Base-by-base conservation (phyloP, 768 basidiomycete species). In the Russula ochroleuca region DNA sequence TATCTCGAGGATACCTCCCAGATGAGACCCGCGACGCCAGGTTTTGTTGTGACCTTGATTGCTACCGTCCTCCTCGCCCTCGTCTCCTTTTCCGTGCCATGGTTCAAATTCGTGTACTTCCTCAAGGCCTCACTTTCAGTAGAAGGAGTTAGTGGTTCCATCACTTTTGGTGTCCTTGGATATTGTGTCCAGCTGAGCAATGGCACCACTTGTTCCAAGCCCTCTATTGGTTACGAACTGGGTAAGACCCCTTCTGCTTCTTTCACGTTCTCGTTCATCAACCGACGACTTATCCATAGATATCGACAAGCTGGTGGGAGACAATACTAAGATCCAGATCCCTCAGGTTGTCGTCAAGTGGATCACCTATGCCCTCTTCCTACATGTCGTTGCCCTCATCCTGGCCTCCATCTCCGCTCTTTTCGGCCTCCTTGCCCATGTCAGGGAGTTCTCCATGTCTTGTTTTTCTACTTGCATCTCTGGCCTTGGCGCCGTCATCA, bases 301-400 rank as follows among this genome's bases (percentile, higher is more conserved):
- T 69, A 84, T 95, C 68, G 92, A 94, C 70, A 72, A 78, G 41
- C 80, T 98, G 2, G 84, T 97, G 37, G 91, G 87, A 7, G 81
- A 92, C 73, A 75, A 79, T 4, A 77, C 83, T 2, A 69, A 78
- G 31, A 75, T 95, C 40, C 74, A 92, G 68, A 91, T 98, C 56
- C 93, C 94, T 1, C 78, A 85, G 61, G 83, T 92, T 7, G 81
- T 86, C 55, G 89, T 94, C 65, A 96, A 97, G 78, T 98, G 95
- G 92, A 78, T 98, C 72, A 98, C 97, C 11, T 96, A 96, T 71
- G 87, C 86, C 25, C 85, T 99, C 67, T 85, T 98, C 67, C 81
- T 98, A 17, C 95, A 98, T 72, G 85, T 97, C 64, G 85, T 94
- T 62, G 96, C 92, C 17, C 85, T 98, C 61, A 83, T 74, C 14